Base-by-base conservation (phyloP, 108 stramenopile species). In the Nitzschia sp. region DNA sequence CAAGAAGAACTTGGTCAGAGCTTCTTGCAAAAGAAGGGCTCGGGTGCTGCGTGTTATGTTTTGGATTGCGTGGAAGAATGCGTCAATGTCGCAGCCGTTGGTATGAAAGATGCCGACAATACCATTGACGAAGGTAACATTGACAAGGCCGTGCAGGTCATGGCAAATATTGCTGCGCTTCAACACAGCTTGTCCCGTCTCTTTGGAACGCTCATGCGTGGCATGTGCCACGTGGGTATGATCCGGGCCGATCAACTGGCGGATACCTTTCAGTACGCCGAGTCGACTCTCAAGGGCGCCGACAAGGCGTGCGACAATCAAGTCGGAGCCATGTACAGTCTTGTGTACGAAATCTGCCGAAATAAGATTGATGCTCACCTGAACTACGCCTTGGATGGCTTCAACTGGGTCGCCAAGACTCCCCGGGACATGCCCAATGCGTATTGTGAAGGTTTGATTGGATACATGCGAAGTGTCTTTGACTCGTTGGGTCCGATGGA, bases 241-340 rank as follows among this genome's bases (percentile, higher is more conserved):
- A 85, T 95, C 18, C 85, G 85, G 35, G 75, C 87, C n/a, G 88
- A 93, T 51, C 88, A 92, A 71, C 65, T 93, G 1, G 90, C 92
- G 15, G 85, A 89, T 64, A 91, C 94, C 2, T 90, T 95, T 58
- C 81, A 87, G 25, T 92, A 95, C 48, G 90, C 94, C 45, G 94
- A 95, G 46, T 59, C 65, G 9, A 86, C 88, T n/a, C 77, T 91
- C 24, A 79, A 81, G 74, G 84, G 86, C 17, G 91, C 94, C 9
- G 85, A 89, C 75, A 95, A 93, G 70, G 79, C 91, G 36, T 95
- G 94, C 55, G 94, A 95, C 64, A 81, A 78, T n/a, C 90, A 95
- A 74, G 89, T 93, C 59, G 90, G 88, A 42, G 80, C 79, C 49
- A 93, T 89, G 88, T 95, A 91, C 82, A 88, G 84, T 73, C 46